Conservation (phyloP, 805 yeast species). For the Lipomyces lipofer region DNA sequence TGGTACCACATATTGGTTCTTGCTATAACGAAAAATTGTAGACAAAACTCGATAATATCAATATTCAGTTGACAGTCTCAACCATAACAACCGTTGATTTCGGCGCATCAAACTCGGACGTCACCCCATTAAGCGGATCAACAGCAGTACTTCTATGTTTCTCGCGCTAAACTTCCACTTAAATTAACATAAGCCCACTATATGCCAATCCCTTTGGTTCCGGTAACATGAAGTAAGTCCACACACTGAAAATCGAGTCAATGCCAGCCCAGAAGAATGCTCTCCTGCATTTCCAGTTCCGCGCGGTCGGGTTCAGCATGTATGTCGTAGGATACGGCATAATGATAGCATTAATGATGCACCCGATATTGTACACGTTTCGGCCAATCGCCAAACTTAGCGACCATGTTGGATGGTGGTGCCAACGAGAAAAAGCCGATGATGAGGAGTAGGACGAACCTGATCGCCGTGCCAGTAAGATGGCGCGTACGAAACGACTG, state of each 20-base stretch:
- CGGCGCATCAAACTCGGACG: background rate
- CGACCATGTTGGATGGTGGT: constrained; percentile 26
- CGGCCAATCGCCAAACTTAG: constrained; percentile 44
- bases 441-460: constrained; percentile 14
- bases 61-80: background rate
- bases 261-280: constrained; percentile 41
- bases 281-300: constrained; percentile 31
- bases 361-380: constrained; percentile 34
- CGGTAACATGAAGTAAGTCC: constrained; percentile 43
- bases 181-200: no score
- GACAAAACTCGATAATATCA: background rate
- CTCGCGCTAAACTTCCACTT: background rate
- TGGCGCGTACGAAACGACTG: constrained; percentile 28
- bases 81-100: background rate
- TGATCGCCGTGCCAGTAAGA: constrained; percentile 16
- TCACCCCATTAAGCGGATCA: background rate
- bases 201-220: background rate
- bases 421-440: constrained; percentile 27
- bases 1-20: background rate
- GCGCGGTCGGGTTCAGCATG: constrained; percentile 50
- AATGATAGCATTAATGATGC: constrained; percentile 32
- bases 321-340: no score
- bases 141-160: background rate
- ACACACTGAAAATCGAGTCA: constrained; percentile 39
- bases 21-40: background rate